Evolutionary conservation across 73 alveolate species (phyloP).

Genomic region (Paramecium primaurelia): DNA sequence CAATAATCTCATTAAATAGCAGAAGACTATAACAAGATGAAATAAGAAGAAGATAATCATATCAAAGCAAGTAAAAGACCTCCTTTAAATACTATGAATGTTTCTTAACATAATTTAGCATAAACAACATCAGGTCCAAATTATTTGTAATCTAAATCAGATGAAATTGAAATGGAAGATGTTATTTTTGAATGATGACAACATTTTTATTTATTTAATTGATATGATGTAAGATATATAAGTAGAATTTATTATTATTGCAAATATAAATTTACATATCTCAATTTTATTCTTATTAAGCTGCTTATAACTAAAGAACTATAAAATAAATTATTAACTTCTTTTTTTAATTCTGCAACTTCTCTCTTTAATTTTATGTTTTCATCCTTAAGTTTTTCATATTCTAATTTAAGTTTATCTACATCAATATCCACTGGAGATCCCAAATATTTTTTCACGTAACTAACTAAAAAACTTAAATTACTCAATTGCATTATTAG

Average conservation of each 20-base stretch:
- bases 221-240: neutral
- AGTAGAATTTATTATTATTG: neutral
- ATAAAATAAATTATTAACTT: slow-evolving; percentile 38
- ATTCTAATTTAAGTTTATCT: slow-evolving; percentile 81
- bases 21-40: neutral
- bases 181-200: neutral
- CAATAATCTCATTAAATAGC: neutral
- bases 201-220: neutral
- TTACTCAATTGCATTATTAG: slow-evolving; percentile 87
- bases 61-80: neutral
- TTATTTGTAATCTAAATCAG: neutral
- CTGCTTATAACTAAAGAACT: neutral
- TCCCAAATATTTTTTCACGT: slow-evolving; percentile 83
- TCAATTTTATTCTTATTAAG: neutral
- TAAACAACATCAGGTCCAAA: neutral
- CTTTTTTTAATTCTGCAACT: slow-evolving; percentile 83
- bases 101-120: neutral
- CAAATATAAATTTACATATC: neutral
- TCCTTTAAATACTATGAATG: neutral
- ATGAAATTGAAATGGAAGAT: neutral
- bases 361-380: slow-evolving; percentile 75
- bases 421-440: slow-evolving; percentile 93
- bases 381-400: slow-evolving; percentile 83
- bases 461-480: slow-evolving; percentile 31
- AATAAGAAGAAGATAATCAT: neutral